phyloP scores from a whole-genome alignment of 305 asterid species.

The Andrographis paniculata region DNA sequence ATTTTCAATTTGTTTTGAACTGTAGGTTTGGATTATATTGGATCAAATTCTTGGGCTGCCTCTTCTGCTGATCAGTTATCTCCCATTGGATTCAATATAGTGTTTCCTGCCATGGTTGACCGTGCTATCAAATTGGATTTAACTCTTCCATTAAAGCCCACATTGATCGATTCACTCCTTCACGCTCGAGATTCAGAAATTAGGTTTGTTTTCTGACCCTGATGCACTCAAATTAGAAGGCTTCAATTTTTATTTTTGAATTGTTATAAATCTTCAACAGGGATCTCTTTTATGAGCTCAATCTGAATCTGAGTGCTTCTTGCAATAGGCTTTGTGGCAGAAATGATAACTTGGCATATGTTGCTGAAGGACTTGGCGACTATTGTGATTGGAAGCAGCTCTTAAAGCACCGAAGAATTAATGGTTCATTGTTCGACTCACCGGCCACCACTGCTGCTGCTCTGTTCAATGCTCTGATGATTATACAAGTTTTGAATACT shows the following conservation, averaged over 20 bases:
- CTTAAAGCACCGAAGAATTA: constrained; percentile 12
- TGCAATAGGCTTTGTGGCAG: neutral
- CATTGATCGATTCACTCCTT: constrained; percentile 9
- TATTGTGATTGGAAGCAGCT: no score
- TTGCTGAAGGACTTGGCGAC: no score
- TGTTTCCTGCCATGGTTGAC: constrained; percentile 25
- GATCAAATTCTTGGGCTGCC: constrained; percentile 15
- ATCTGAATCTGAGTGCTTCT: neutral
- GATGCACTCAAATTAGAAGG: neutral
- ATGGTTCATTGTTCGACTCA: constrained; percentile 24
- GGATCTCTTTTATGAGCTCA: neutral
- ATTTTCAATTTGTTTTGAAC: neutral
- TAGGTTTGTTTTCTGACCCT: constrained; percentile 14
- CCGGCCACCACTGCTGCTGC: constrained; percentile 17
- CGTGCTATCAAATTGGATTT: constrained; percentile 21
- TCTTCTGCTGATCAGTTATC: constrained; percentile 11
- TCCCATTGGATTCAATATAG: constrained; percentile 28
- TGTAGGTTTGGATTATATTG: constrained; percentile 26
- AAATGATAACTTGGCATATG: constrained; percentile 10
- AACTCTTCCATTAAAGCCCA: constrained; percentile 16
- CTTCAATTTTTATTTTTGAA: neutral
- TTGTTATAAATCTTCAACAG: neutral
- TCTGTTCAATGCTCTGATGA: constrained; percentile 12
- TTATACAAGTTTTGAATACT: constrained; percentile 7
- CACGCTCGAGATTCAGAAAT: constrained; percentile 7